Conservation (phyloP, 441 rosid genomes). For the Gossypium trilobum region DNA sequence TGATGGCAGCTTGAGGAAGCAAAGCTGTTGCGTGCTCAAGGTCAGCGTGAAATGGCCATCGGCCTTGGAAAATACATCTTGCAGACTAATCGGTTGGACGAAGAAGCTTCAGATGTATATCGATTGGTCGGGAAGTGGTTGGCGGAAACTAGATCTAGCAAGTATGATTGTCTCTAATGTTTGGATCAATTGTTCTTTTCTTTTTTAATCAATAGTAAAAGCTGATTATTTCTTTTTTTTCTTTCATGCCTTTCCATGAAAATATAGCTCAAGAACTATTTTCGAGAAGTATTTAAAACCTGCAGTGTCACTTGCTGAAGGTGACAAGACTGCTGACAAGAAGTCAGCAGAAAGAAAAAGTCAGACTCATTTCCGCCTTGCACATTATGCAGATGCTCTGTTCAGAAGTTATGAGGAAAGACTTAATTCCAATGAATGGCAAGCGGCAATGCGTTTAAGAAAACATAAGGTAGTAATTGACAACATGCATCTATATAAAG, state of each 20-base stretch:
- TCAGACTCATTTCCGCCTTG: conserved; percentile 84
- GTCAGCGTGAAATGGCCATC: conserved; percentile 92
- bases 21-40: conserved; percentile 82
- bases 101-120: conserved; percentile 64
- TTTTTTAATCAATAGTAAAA: conserved; percentile 15
- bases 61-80: conserved; percentile 77
- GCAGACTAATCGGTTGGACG: conserved; percentile 50
- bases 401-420: conserved; percentile 89
- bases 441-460: conserved; percentile 86
- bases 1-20: conserved; percentile 87
- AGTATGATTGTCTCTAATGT: conserved; percentile 33
- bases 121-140: conserved; percentile 97
- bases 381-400: conserved; percentile 90
- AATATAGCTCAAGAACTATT: conserved; percentile 85
- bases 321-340: conserved; percentile 41
- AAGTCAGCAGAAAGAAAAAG: conserved; percentile 68
- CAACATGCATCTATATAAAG: neutral
- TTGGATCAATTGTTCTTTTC: conserved; percentile 17
- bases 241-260: neutral
- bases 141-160: conserved; percentile 97
- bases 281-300: conserved; percentile 87
- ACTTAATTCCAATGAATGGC: conserved; percentile 90
- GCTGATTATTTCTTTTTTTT: conserved; percentile 13
- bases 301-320: conserved; percentile 77
- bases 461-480: conserved; percentile 64